Evolutionary conservation across 2,329 filamentous ascomycete genomes (phyloP).

Genomic region (Penicillium janthinellum): DNA sequence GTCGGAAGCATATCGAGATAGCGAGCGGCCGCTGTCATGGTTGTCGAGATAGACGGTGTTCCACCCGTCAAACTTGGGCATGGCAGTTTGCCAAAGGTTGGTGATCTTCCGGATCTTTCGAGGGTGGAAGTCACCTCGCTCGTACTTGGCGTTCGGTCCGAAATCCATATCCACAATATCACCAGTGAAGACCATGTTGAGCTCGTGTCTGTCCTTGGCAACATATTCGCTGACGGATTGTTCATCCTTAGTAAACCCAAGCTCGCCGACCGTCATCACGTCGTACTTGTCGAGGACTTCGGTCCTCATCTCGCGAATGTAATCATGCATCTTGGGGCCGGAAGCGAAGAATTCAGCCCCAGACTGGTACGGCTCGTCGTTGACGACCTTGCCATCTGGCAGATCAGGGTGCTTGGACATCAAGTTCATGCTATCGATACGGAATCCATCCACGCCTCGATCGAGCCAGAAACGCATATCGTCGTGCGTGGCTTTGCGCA

Average conservation of each 20-base stretch:
- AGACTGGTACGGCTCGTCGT: neutral
- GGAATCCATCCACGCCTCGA: slow-evolving; percentile 69
- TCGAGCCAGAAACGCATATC: slow-evolving; percentile 75
- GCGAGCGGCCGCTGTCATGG: slow-evolving; percentile 50
- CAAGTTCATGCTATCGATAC: slow-evolving; percentile 28
- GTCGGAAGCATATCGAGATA: slow-evolving; percentile 54
- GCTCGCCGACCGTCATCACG: neutral
- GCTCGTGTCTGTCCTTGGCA: neutral
- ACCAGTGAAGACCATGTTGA: neutral
- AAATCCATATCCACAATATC: neutral
- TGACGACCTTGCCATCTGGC: neutral
- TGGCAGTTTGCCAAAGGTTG: slow-evolving; percentile 18
- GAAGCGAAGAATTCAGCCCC: neutral
- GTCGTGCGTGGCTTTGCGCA: slow-evolving; percentile 66
- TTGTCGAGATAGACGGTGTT: slow-evolving; percentile 64
- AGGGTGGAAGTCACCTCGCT: neutral
- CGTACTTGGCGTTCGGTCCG: neutral
- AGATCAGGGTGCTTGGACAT: neutral
- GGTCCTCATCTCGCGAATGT: neutral
- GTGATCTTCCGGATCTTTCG: neutral
- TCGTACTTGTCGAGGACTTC: neutral
- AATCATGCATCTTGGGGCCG: neutral
- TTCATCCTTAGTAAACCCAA: neutral
- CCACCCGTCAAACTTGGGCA: slow-evolving; percentile 59
- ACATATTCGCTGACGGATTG: neutral